Percentiles rank a stretch among this genome's conserved stretches.
These are phyloP conservation scores for Mycena crocata DNA, from an alignment of 768 basidiomycete genomes.

Conservation along the genomic window DNA sequence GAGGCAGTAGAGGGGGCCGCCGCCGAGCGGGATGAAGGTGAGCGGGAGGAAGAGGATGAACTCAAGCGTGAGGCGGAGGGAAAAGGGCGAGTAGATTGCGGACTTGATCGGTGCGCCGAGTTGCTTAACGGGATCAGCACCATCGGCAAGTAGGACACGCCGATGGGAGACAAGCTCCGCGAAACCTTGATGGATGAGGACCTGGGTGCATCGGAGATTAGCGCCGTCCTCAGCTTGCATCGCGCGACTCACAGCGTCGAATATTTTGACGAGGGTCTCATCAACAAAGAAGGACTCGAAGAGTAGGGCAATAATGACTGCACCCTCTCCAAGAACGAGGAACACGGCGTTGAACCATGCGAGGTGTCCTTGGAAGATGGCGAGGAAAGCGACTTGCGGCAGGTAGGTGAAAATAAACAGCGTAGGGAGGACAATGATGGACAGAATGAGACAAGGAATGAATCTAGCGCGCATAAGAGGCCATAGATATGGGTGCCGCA, in stretches of 20 bases:
- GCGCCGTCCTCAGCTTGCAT: not conserved
- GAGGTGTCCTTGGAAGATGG: constrained; percentile 62
- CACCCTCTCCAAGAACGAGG: constrained; percentile 30
- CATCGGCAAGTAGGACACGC: constrained; percentile 19
- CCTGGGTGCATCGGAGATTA: constrained; percentile 13
- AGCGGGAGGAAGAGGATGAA: constrained; percentile 33
- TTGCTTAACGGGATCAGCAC: constrained; percentile 24
- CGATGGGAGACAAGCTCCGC: constrained; percentile 28
- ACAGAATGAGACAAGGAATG: constrained; percentile 33
- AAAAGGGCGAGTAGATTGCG: constrained; percentile 33
- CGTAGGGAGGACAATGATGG: constrained; percentile 40
- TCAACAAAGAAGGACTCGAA: constrained; percentile 35
- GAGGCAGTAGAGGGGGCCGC: constrained; percentile 34
- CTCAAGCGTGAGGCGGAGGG: constrained; percentile 34
- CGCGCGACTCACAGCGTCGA: constrained; percentile 26
- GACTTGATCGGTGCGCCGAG: constrained; percentile 29
- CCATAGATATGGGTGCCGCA: constrained; percentile 29
- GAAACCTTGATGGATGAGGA: constrained; percentile 27
- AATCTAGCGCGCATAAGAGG: constrained; percentile 27
- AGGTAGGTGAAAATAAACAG: constrained; percentile 62
- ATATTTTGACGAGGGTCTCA: constrained; percentile 32
- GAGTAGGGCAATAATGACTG: constrained; percentile 27
- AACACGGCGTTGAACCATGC: constrained; percentile 52
- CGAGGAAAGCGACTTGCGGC: constrained; percentile 65
- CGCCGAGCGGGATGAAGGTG: constrained; percentile 32